Conservation (phyloP, 225 moss, liverwort and hornwort species). For the Physcomitrellopsis africana region DNA sequence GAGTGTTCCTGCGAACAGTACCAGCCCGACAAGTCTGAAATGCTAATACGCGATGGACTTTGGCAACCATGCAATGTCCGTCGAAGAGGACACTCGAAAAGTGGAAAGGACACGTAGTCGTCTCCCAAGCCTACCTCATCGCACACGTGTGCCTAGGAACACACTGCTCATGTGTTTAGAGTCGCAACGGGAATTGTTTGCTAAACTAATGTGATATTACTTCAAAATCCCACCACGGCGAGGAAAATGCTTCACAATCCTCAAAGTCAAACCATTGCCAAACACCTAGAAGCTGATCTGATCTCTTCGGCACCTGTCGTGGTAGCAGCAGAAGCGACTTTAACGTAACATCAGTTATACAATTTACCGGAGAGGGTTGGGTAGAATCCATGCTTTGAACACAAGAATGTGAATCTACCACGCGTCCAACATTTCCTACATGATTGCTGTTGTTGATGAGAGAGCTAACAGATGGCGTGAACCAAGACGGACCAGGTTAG, state of each 20-base stretch:
- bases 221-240: no score
- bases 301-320: not conserved
- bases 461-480: not conserved
- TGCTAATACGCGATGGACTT: not conserved
- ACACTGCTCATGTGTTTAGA: not conserved
- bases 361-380: not conserved
- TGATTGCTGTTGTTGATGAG: not conserved
- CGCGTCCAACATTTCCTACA: no score
- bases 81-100: constrained; percentile 5
- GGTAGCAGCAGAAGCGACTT: not conserved
- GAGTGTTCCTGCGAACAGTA: not conserved
- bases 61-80: not conserved
- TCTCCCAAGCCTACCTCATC: not conserved
- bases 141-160: not conserved
- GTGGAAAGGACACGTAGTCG: not conserved
- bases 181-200: not conserved
- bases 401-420: not conserved
- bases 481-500: no score
- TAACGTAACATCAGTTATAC: no score
- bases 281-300: no score
- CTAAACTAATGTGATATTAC: no score
- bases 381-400: no score
- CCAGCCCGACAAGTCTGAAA: constrained; percentile 4
- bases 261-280: no score
- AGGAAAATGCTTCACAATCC: no score